These are phyloP conservation scores for Salix suchowensis DNA, from an alignment of 345 rosid genomes.

Conservation along the genomic window DNA sequence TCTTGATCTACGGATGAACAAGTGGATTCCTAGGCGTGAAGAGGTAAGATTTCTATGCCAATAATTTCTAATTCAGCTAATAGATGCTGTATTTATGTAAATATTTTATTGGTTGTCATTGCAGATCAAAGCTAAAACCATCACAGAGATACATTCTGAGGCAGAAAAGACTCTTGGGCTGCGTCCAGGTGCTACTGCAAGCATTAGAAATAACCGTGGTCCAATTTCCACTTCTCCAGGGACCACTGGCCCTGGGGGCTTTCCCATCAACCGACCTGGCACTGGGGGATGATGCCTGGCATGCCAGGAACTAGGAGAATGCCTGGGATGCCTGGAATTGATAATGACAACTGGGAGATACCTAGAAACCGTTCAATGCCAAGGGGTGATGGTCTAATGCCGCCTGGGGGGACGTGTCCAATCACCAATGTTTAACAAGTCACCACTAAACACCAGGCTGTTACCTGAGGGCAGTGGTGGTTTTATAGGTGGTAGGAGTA, in stretches of 20 bases:
- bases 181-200: conserved; percentile 91
- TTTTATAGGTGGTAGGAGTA: conserved; percentile 58
- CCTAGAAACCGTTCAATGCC: conserved; percentile 63
- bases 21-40: conserved; percentile 93
- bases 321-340: conserved; percentile 92
- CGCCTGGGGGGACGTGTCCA: conserved; percentile 42
- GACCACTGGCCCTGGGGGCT: conserved; percentile 50
- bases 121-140: conserved; percentile 89
- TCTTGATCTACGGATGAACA: conserved; percentile 70
- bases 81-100: neutral
- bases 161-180: conserved; percentile 85
- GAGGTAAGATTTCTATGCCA: conserved; percentile 44
- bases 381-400: conserved; percentile 64
- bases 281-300: conserved; percentile 96
- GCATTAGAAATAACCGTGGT: conserved; percentile 60
- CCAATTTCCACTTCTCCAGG: conserved; percentile 45
- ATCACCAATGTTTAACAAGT: conserved; percentile 39
- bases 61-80: neutral
- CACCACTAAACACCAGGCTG: conserved; percentile 53
- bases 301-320: conserved; percentile 91
- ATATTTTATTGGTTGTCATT: conserved; percentile 6
- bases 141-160: conserved; percentile 86
- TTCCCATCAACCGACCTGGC: conserved; percentile 73
- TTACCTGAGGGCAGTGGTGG: conserved; percentile 83
- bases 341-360: conserved; percentile 78